These are phyloP conservation scores for Naganishia randhawae DNA, from an alignment of 768 basidiomycete genomes.

Conservation along the genomic window DNA sequence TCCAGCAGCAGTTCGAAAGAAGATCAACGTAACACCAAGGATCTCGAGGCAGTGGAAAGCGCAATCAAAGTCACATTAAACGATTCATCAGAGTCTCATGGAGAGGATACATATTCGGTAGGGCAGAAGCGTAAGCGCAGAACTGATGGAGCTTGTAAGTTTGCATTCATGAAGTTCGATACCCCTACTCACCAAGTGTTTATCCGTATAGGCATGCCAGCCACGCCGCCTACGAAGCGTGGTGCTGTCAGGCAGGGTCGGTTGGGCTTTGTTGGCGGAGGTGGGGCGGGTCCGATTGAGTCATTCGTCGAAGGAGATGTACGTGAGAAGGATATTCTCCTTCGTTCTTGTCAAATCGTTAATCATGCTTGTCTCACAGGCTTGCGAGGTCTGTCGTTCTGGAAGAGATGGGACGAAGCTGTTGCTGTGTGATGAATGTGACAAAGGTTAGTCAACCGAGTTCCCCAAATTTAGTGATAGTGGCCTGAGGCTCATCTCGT, in stretches of 20 bases:
- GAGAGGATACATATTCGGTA: neutral
- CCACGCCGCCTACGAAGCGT: constrained; percentile 26
- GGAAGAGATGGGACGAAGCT: constrained; percentile 86
- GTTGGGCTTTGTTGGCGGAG: constrained; percentile 14
- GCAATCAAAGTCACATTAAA: neutral
- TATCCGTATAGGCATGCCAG: neutral
- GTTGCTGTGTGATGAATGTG: constrained; percentile 84
- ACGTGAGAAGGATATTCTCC: constrained; percentile 1
- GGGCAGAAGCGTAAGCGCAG: constrained; percentile 3
- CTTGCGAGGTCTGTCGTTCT: constrained; percentile 89
- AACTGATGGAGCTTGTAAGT: neutral
- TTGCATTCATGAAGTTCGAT: neutral
- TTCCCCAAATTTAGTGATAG: constrained; percentile 7
- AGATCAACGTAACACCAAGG: neutral
- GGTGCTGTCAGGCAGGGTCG: neutral
- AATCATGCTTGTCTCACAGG: constrained; percentile 38
- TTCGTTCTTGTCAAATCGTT: neutral
- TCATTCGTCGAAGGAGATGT: constrained; percentile 40
- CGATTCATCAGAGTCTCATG: constrained; percentile 2
- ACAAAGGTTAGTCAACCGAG: constrained; percentile 57
- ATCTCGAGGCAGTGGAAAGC: constrained; percentile 7
- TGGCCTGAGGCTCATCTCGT: constrained; percentile 31
- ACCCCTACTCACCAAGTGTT: neutral
- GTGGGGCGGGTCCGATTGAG: constrained; percentile 12
- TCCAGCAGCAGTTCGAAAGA: neutral